Base-by-base conservation (phyloP, 805 yeast genomes). In the Hanseniaspora guilliermondii region DNA sequence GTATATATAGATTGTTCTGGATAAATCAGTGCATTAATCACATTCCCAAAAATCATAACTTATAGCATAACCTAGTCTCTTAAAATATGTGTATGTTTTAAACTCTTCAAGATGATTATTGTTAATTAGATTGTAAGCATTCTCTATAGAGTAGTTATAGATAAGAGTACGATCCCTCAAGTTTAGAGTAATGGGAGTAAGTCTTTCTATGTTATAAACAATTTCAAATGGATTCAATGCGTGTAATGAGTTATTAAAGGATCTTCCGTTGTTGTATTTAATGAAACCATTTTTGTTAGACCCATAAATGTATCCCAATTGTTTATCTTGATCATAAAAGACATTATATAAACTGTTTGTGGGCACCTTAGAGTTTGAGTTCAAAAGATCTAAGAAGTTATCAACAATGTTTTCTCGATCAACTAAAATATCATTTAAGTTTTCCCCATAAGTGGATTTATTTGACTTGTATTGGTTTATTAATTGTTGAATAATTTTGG, bases 221-320 rank as follows among this genome's bases (percentile, higher is more conserved):
- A 52, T 19, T 17, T 52, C 55, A 44, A 52, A 52, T 2, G 48
- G 48, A 21, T 52, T 52, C 14, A 52, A 14, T 11, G 14, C 32
- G 25, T 52, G 55, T 6, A 44, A 22, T 16, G 39, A 21, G 24
- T 47, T 52, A n/a, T 30, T 44, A 6, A 52, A 35, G 7, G 49
- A 42, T 37, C 47, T 52, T 14, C 55, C 55, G 17, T 52, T 52
- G 32, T 52, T 52, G n/a, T 19, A 27, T 22, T 52, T 52, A 17
- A 52, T 44, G 38, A 52, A 52, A 8, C 55, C 55, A 7, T 33
- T 19, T 19, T 33, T 36, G 36, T 52, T 52, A 14, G 30, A 44
- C 19, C 49, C 49, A 16, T 36, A n/a, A 5, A 52, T 16, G 14
- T 14, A 24, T 2, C 49, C 55, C 9, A 14, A n/a, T 21, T 44